Conservation (phyloP, 2,329 filamentous ascomycete genomes). For the Claviceps pazoutovae region DNA sequence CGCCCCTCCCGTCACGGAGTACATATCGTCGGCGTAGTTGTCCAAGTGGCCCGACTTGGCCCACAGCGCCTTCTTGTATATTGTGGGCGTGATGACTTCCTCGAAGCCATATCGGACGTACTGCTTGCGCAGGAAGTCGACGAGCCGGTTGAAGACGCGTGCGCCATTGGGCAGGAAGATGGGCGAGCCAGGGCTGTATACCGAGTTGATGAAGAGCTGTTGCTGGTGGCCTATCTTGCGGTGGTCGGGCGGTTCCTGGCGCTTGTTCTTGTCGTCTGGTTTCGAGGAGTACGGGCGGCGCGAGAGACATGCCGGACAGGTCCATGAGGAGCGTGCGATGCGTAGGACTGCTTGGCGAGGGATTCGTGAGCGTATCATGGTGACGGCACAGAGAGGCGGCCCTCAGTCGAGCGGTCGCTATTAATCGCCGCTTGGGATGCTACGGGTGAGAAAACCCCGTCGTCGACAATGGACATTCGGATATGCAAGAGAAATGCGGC, state of each 20-base stretch:
- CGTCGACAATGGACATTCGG: too few species aligned
- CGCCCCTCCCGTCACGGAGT: slow-evolving; percentile 50
- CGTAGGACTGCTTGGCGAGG: slow-evolving; percentile 7
- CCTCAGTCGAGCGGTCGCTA: not conserved
- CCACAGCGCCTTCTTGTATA: slow-evolving; percentile 83
- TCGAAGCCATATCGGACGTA: slow-evolving; percentile 76
- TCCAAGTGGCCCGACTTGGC: slow-evolving; percentile 75
- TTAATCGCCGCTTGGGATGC: not conserved
- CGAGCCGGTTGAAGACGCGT: slow-evolving; percentile 69
- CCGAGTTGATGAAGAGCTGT: slow-evolving; percentile 64
- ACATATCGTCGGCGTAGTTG: slow-evolving; percentile 89
- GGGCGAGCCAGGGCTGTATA: slow-evolving; percentile 73
- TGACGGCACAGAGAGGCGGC: not conserved
- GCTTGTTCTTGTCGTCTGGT: slow-evolving; percentile 7
- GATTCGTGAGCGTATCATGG: slow-evolving; percentile 19
- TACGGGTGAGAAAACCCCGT: too few species aligned
- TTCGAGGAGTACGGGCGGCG: slow-evolving; percentile 17
- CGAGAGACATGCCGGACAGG: slow-evolving; percentile 18
- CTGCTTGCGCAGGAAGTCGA: slow-evolving; percentile 68
- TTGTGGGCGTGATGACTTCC: slow-evolving; percentile 79
- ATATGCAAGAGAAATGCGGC: too few species aligned
- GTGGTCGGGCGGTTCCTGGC: slow-evolving; percentile 36
- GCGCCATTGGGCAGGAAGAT: slow-evolving; percentile 74
- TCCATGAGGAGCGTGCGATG: slow-evolving; percentile 15
- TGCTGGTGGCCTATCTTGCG: slow-evolving; percentile 49